A percentile compares a stretch with the other conserved stretches of the same genome.
Evolutionary conservation across 805 yeast genomes (phyloP).

Genomic region (Debaryomyces maramus): DNA sequence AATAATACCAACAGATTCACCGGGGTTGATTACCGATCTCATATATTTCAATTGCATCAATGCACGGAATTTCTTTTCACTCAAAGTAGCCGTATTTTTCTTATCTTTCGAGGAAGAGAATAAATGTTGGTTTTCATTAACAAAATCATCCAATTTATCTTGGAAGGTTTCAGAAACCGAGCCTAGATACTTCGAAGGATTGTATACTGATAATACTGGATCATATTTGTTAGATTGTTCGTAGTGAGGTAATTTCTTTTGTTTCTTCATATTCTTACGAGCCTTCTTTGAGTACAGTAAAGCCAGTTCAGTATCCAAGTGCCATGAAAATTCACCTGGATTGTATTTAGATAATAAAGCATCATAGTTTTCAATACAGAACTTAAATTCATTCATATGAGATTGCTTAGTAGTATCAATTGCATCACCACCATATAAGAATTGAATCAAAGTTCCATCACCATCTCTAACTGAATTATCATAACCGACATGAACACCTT

Average conservation of each 20-base stretch:
- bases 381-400: slow-evolving; percentile 88
- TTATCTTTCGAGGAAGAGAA: slow-evolving; percentile 57
- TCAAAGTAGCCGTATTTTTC: slow-evolving; percentile 48
- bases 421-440: slow-evolving; percentile 97
- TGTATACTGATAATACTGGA: slow-evolving; percentile 81
- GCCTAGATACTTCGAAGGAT: slow-evolving; percentile 89
- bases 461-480: slow-evolving; percentile 95
- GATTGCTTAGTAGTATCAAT: slow-evolving; percentile 93
- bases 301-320: slow-evolving; percentile 84
- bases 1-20: slow-evolving; percentile 97
- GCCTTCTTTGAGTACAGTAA: slow-evolving; percentile 77
- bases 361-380: slow-evolving; percentile 89
- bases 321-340: slow-evolving; percentile 69
- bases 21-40: slow-evolving; percentile 93
- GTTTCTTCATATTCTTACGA: slow-evolving; percentile 68
- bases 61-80: slow-evolving; percentile 85
- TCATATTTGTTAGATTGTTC: slow-evolving; percentile 68
- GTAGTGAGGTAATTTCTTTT: slow-evolving; percentile 60
- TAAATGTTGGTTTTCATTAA: slow-evolving; percentile 52
- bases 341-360: slow-evolving; percentile 83
- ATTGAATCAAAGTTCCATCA: slow-evolving; percentile 91
- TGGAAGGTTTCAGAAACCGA: slow-evolving; percentile 90
- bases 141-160: slow-evolving; percentile 70
- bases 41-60: slow-evolving; percentile 97
- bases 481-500: slow-evolving; percentile 91